phyloP scores from a whole-genome alignment of 805 yeast genomes.

The Candida chauliodis region DNA sequence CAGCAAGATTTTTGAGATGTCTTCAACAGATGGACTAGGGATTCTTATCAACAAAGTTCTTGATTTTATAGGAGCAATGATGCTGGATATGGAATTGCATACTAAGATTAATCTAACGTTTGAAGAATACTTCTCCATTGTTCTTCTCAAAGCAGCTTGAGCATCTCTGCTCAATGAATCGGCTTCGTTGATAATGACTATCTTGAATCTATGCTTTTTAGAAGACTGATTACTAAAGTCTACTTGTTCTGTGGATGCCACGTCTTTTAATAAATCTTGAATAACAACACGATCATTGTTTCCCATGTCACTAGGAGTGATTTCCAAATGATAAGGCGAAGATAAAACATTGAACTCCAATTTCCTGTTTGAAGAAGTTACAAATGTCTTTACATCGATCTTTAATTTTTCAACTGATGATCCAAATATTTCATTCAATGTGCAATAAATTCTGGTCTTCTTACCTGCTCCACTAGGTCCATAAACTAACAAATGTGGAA shows the following conservation, averaged over 20 bases:
- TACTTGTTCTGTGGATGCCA: slow-evolving; percentile 95
- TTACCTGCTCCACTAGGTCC: slow-evolving; percentile 98
- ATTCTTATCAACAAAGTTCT: slow-evolving; percentile 86
- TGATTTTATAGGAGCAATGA: slow-evolving; percentile 90
- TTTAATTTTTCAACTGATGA: slow-evolving; percentile 72
- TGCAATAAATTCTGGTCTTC: slow-evolving; percentile 84
- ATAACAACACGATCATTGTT: slow-evolving; percentile 92
- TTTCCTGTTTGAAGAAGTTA: slow-evolving; percentile 69
- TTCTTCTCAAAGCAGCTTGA: slow-evolving; percentile 91
- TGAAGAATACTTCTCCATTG: slow-evolving; percentile 91
- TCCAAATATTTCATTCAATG: slow-evolving; percentile 79
- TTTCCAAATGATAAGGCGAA: slow-evolving; percentile 85
- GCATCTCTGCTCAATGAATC: slow-evolving; percentile 89
- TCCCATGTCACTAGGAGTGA: slow-evolving; percentile 96
- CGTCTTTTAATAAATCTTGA: slow-evolving; percentile 88
- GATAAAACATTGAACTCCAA: slow-evolving; percentile 92
- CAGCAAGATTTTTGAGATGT: slow-evolving; percentile 53
- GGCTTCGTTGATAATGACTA: slow-evolving; percentile 87
- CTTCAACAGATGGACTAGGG: slow-evolving; percentile 69
- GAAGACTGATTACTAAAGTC: slow-evolving; percentile 57
- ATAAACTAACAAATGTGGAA: slow-evolving; percentile 88
- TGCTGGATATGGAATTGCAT: slow-evolving; percentile 86
- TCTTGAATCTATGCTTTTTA: slow-evolving; percentile 57
- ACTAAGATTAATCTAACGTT: slow-evolving; percentile 81
- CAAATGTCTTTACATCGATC: slow-evolving; percentile 84